Evolutionary conservation across 2,329 filamentous ascomycete species (phyloP).

Genomic region (Diplocarpon rosae): DNA sequence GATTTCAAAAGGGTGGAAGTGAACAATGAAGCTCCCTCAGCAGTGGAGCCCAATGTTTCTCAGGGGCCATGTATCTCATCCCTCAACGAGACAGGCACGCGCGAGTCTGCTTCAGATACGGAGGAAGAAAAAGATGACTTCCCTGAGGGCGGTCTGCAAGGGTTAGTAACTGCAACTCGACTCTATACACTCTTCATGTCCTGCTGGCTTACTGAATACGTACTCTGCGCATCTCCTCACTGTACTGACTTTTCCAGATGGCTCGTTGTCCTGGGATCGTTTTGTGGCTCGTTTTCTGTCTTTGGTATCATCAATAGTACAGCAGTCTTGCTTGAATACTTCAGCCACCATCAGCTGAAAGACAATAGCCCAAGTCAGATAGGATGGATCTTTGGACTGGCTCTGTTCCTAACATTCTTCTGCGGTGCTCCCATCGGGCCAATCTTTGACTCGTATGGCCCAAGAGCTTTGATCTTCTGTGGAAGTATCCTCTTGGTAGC

Average conservation of each 20-base stretch:
- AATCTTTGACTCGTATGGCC: constrained; percentile 57
- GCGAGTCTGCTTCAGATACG: constrained; percentile 11
- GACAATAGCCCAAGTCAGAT: constrained; percentile 45
- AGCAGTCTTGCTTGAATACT: constrained; percentile 52
- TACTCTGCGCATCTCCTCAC: neutral
- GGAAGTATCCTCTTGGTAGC: constrained; percentile 23
- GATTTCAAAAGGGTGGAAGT: constrained; percentile 16
- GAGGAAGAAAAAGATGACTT: constrained; percentile 33
- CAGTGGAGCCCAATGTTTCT: constrained; percentile 4
- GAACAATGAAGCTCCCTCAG: constrained; percentile 3
- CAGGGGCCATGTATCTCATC: constrained; percentile 1
- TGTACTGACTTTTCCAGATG: constrained; percentile 30
- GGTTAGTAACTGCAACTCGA: constrained; percentile 17
- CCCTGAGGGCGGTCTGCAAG: constrained; percentile 53
- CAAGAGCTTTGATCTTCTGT: constrained; percentile 30
- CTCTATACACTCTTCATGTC: neutral
- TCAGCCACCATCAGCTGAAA: constrained; percentile 48
- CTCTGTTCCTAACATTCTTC: constrained; percentile 58
- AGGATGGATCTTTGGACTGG: constrained; percentile 49
- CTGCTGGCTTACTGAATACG: no score
- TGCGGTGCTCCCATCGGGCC: constrained; percentile 59
- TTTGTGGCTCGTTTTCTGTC: constrained; percentile 47
- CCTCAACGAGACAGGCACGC: constrained; percentile 6
- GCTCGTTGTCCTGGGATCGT: constrained; percentile 55
- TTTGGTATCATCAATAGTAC: constrained; percentile 55